Evolutionary conservation across 805 yeast genomes (phyloP), one percentile per base, ranked within the genome.

Genomic region (Priceomyces castillae): DNA sequence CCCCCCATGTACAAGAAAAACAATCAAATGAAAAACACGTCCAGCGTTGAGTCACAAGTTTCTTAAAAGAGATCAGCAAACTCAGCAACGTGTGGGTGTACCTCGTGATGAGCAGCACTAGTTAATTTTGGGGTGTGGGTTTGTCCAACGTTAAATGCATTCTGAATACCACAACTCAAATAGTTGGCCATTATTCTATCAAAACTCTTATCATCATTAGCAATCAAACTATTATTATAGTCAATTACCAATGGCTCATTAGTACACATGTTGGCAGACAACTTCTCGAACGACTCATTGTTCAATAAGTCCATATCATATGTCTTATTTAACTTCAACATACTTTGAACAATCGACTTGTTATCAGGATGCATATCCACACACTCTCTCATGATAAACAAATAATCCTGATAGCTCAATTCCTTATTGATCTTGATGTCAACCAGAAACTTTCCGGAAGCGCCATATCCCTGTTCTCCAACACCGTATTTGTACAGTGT

Each of bases 21-120:
- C 38, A 31, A 26, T 7, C 12, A 14, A 38, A 11, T 28, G 31
- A 28, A 22, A 28, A 5, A n/a, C 31, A 28, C 12, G 12, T 11
- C 31, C 31, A 28, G 31, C 31, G 26, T 10, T 28, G 31, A 28
- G 31, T n/a, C 31, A 33, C 12, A 15, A 6, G 38, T 5, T 23
- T 33, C 41, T 52, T 59, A 69, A 51, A 64, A 70, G 50, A 70
- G 68, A 49, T 70, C 76, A 18, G 74, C 74, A 60, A 63, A 70
- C 48, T 70, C 74, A 15, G 74, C 73, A 33, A 64, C 64, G 42
- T 69, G 73, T 6, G 76, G 74, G 52, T 67, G 73, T 22, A 69
- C 65, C 16, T 33, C 33, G 7, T 40, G 34, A n/a, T 28, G 15
- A 7, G n/a, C 17, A 26, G 38, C n/a, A n/a, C 20, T 37, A 12